Base-by-base conservation (phyloP, 2,329 filamentous ascomycete genomes). In the Keithomyces neogunnii region DNA sequence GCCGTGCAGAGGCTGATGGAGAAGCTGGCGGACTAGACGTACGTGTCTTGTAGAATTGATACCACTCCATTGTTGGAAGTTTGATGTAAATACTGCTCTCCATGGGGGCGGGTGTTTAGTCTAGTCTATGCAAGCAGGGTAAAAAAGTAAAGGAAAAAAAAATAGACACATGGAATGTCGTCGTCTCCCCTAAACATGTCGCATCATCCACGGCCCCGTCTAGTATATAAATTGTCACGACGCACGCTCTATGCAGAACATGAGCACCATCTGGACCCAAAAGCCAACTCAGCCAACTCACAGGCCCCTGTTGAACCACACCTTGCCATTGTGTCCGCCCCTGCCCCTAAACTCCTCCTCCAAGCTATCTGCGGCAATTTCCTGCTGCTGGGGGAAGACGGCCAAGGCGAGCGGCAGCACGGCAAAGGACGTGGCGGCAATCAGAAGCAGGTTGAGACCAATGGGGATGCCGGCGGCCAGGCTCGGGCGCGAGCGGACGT, bases 231-330 rank as follows among this genome's bases (percentile, higher is more conserved):
- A 19, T 19, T 19, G 19, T 19, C 19, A 19, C 19, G 19, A 19
- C 19, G 19, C 19, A 19, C 19, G 19, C 19, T 35, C 33, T 10
- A 35, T 10, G 33, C 33, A 35, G 33, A 35, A 35, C 33, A 26
- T 38, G 19, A 13, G 10, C 36, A 38, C 4, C 19, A n/a, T 5
- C 11, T 38, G 11, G 11, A 38, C 9, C 13, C 36, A 38, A 38
- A 1, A 13, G 11, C 36, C 11, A 38, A 42, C 39, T 42, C 39
- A n/a, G 7, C 28, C 33, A 26, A 48, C 26, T 39, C 73, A 96
- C 61, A 99, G 92, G 10, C 93, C 93, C 63, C 93, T 82, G 69
- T 99, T 97, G 71, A 99, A 97, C 66, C 95, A 89, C n/a, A 99
- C 88, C 73, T 89, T 76, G 0, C 88, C 91, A 50, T 80, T 80